These are phyloP conservation scores for Cornus florida DNA, from an alignment of 148 eudicot species.

Conservation along the genomic window DNA sequence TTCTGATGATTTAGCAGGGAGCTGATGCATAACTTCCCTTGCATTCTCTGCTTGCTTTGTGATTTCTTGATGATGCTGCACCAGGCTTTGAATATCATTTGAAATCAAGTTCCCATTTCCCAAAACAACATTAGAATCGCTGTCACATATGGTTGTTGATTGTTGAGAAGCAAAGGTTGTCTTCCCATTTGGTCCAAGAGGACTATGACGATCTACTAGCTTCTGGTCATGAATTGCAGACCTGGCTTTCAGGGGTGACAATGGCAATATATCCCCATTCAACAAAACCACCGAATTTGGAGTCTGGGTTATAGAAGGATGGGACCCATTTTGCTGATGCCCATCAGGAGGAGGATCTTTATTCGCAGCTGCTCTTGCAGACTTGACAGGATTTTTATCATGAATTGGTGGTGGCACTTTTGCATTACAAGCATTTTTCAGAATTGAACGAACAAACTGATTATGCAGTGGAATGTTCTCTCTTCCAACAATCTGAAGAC, in stretches of 20 bases:
- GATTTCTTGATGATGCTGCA: constrained; percentile 48
- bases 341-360: constrained; percentile 32
- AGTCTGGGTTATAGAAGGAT: constrained; percentile 14
- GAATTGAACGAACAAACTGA: constrained; percentile 50
- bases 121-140: constrained; percentile 21
- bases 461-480: constrained; percentile 67
- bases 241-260: constrained; percentile 36
- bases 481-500: constrained; percentile 53
- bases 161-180: constrained; percentile 32
- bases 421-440: constrained; percentile 63
- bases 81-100: constrained; percentile 25
- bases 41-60: constrained; percentile 32
- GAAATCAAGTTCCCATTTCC: constrained; percentile 41
- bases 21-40: constrained; percentile 15
- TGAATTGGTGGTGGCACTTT: constrained; percentile 41
- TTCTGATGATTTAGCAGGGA: constrained; percentile 6
- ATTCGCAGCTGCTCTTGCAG: constrained; percentile 18
- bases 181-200: constrained; percentile 39
- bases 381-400: constrained; percentile 29
- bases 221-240: constrained; percentile 29
- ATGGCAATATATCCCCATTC: constrained; percentile 46
- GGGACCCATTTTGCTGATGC: constrained; percentile 32
- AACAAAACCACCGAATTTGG: constrained; percentile 31
- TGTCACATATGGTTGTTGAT: constrained; percentile 16
- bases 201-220: constrained; percentile 29